Conservation (phyloP, 1,284 basidiomycete genomes). For the Phylloboletellus chloephorus region DNA sequence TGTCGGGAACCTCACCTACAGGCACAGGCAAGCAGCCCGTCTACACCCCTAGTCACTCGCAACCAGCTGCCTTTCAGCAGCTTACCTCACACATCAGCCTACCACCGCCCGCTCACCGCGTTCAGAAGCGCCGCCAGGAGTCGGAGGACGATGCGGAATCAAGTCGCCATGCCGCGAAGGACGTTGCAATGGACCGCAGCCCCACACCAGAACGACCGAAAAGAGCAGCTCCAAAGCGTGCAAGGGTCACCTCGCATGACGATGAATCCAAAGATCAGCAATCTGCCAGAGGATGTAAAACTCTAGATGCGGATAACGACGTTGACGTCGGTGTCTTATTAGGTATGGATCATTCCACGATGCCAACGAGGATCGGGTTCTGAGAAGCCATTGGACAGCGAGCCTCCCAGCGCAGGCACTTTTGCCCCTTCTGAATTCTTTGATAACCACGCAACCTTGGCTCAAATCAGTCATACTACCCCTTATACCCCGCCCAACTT, state of each 20-base stretch:
- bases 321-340: slow-evolving; percentile 75
- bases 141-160: slow-evolving; percentile 48
- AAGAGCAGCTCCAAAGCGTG: slow-evolving; percentile 61
- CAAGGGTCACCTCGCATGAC: slow-evolving; percentile 41
- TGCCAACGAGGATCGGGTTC: slow-evolving; percentile 3
- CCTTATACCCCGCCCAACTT: slow-evolving; percentile 71
- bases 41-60: slow-evolving; percentile 32
- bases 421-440: slow-evolving; percentile 61
- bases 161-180: slow-evolving; percentile 36
- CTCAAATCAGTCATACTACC: slow-evolving; percentile 64
- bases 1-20: slow-evolving; percentile 40
- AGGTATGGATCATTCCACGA: slow-evolving; percentile 42
- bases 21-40: slow-evolving; percentile 35
- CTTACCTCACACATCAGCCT: slow-evolving; percentile 39
- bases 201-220: slow-evolving; percentile 73
- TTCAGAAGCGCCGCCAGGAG: slow-evolving; percentile 61
- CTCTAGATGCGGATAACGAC: slow-evolving; percentile 37
- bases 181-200: slow-evolving; percentile 74
- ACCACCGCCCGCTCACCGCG: slow-evolving; percentile 36
- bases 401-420: slow-evolving; percentile 68
- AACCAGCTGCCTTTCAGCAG: slow-evolving; percentile 49
- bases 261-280: slow-evolving; percentile 39
- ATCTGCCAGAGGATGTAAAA: slow-evolving; percentile 43
- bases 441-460: slow-evolving; percentile 59
- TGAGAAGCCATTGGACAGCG: slow-evolving; percentile 39